phyloP scores from a whole-genome alignment of 805 yeast genomes.

The Sugiyamaella smithiae region DNA sequence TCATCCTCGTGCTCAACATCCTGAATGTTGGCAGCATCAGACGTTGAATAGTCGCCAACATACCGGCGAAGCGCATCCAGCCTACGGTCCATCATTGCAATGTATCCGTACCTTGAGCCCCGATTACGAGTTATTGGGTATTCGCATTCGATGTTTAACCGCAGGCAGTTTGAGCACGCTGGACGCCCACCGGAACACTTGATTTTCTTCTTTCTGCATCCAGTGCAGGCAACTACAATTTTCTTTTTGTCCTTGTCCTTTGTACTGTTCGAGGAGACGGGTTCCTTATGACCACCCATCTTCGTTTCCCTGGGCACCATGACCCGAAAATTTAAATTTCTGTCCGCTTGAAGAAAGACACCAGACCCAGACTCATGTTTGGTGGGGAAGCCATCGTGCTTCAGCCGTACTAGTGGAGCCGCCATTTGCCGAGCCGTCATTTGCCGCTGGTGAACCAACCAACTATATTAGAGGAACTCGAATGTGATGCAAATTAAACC shows the following conservation, averaged over 20 bases:
- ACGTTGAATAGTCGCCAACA: not conserved
- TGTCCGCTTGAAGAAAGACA: conserved; percentile 1
- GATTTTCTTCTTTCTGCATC: conserved; percentile 37
- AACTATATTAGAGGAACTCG: no score
- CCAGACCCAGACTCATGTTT: not conserved
- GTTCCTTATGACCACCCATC: not conserved
- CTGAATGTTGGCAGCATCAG: not conserved
- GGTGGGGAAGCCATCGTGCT: not conserved
- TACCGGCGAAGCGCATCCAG: conserved; percentile 19
- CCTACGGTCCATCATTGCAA: conserved; percentile 30
- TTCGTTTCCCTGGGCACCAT: not conserved
- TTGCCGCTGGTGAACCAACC: no score
- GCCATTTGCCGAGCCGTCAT: conserved; percentile 1
- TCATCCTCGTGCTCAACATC: not conserved
- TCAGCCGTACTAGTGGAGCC: conserved; percentile 5
- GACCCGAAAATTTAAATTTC: not conserved
- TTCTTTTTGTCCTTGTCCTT: conserved; percentile 24
- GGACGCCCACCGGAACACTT: conserved; percentile 38
- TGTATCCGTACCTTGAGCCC: conserved; percentile 37
- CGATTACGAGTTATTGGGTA: conserved; percentile 36
- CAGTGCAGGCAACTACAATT: conserved; percentile 35
- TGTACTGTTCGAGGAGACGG: not conserved
- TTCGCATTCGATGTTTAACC: conserved; percentile 33
- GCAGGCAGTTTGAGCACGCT: conserved; percentile 36
- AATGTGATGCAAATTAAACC: no score